phyloP scores from a whole-genome alignment of 306 rosid genomes.

The Prunus dulcis region DNA sequence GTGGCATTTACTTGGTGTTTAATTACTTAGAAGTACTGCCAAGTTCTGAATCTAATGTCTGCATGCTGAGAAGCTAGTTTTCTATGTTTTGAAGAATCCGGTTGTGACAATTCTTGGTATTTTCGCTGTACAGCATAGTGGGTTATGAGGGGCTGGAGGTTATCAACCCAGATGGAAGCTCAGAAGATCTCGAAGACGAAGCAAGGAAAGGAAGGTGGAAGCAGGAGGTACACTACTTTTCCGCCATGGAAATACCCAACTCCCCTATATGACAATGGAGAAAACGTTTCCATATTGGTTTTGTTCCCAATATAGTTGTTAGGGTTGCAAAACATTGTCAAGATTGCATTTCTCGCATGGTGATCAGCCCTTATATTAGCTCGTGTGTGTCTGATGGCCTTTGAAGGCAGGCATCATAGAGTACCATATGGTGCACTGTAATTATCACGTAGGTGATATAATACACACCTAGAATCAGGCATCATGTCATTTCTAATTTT shows the following conservation, averaged over 20 bases:
- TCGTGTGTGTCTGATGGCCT: not conserved
- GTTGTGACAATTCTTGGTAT: not conserved
- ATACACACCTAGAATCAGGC: not conserved
- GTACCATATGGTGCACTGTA: not conserved
- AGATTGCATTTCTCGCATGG: not conserved
- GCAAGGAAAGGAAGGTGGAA: slow-evolving; percentile 92
- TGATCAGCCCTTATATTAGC: not conserved
- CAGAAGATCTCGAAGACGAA: slow-evolving; percentile 87
- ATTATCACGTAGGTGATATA: not conserved
- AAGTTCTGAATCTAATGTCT: not conserved
- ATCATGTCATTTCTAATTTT: not conserved
- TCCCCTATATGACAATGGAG: not conserved
- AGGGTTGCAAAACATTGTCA: not conserved
- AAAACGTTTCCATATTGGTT: not conserved
- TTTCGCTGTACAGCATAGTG: not conserved
- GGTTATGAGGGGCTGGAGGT: slow-evolving; percentile 91
- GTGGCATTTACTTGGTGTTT: not conserved
- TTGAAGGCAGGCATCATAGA: not conserved
- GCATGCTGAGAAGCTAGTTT: slow-evolving; percentile 1
- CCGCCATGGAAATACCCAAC: not conserved
- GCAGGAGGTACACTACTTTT: slow-evolving; percentile 56
- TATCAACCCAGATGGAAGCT: slow-evolving; percentile 89
- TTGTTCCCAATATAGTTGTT: not conserved
- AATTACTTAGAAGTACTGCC: not conserved
- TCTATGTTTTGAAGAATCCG: not conserved